Percentiles rank a stretch among this genome's conserved stretches.
phyloP scores from a whole-genome alignment of 2,329 filamentous ascomycete species.

The Rhexocercosporidium sp. region DNA sequence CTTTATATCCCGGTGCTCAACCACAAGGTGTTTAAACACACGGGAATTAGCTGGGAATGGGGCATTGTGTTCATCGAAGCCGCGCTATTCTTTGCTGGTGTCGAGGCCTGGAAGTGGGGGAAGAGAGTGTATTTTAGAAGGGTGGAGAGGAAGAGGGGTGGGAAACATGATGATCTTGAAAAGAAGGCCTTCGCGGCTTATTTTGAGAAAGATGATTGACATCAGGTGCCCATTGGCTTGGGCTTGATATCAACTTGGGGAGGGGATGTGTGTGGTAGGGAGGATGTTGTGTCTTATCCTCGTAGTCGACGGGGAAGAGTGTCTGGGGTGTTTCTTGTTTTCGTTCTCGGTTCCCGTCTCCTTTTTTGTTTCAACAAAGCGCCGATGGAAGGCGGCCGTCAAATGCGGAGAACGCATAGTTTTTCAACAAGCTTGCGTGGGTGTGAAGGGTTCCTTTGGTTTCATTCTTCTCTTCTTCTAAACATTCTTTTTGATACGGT shows the following conservation, averaged over 20 bases:
- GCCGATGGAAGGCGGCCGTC: no score
- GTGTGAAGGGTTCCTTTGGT: no score
- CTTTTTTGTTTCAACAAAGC: no score
- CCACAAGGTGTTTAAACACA: constrained; percentile 68
- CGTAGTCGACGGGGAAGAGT: no score
- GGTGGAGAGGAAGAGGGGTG: background rate
- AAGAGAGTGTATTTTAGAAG: constrained; percentile 49
- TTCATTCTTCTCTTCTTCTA: no score
- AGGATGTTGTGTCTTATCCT: background rate
- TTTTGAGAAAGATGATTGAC: background rate
- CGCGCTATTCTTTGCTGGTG: constrained; percentile 65
- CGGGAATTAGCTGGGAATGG: constrained; percentile 72
- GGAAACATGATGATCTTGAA: constrained; percentile 4
- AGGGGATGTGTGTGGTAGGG: background rate
- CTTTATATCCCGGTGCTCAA: constrained; percentile 74
- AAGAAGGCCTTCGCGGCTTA: constrained; percentile 10
- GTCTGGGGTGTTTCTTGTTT: no score
- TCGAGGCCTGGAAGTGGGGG: constrained; percentile 70
- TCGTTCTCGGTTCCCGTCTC: no score
- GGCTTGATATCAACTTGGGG: background rate
- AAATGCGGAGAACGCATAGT: background rate
- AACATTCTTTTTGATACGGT: no score
- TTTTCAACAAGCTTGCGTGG: background rate
- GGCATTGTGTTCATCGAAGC: constrained; percentile 66
- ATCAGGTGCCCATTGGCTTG: constrained; percentile 1